Conservation (phyloP, 2,329 filamentous ascomycete genomes). For the Alternaria gansuensis region DNA sequence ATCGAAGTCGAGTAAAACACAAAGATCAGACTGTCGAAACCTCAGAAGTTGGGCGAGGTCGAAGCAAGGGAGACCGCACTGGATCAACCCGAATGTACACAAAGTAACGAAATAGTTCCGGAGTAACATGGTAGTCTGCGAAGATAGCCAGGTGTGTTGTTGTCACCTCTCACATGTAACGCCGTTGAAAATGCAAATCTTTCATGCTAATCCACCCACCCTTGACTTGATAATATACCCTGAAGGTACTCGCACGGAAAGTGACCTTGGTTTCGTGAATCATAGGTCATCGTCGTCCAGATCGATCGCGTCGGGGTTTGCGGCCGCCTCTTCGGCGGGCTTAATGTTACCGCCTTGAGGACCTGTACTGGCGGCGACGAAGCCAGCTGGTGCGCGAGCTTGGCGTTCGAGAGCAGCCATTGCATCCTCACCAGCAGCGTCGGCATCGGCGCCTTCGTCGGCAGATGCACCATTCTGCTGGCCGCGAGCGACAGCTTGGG, state of each 20-base stretch:
- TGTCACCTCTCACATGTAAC: slow-evolving; percentile 13
- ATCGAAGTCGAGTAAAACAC: slow-evolving; percentile 20
- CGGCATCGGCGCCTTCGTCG: slow-evolving; percentile 54
- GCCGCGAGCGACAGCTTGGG: slow-evolving; percentile 85
- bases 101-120: slow-evolving; percentile 18
- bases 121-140: slow-evolving; percentile 18
- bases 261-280: slow-evolving; percentile 33
- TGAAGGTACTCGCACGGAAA: not conserved
- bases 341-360: slow-evolving; percentile 68
- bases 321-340: slow-evolving; percentile 57
- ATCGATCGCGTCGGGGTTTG: slow-evolving; percentile 87
- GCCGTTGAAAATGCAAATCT: slow-evolving; percentile 24
- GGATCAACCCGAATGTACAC: slow-evolving; percentile 18
- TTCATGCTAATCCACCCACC: slow-evolving; percentile 19
- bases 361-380: slow-evolving; percentile 85
- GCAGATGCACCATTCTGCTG: slow-evolving; percentile 65
- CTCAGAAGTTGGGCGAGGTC: slow-evolving; percentile 8
- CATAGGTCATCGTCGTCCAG: slow-evolving; percentile 66
- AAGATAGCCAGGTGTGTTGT: slow-evolving; percentile 9
- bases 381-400: slow-evolving; percentile 86
- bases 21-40: slow-evolving; percentile 20
- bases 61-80: slow-evolving; percentile 18
- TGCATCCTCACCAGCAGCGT: slow-evolving; percentile 70
- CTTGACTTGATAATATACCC: slow-evolving; percentile 8
- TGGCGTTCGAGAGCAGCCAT: slow-evolving; percentile 91